Evolutionary conservation across 768 basidiomycete genomes (phyloP), one percentile per base, ranked within the genome.

Genomic region (Hebeloma cylindrosporum): DNA sequence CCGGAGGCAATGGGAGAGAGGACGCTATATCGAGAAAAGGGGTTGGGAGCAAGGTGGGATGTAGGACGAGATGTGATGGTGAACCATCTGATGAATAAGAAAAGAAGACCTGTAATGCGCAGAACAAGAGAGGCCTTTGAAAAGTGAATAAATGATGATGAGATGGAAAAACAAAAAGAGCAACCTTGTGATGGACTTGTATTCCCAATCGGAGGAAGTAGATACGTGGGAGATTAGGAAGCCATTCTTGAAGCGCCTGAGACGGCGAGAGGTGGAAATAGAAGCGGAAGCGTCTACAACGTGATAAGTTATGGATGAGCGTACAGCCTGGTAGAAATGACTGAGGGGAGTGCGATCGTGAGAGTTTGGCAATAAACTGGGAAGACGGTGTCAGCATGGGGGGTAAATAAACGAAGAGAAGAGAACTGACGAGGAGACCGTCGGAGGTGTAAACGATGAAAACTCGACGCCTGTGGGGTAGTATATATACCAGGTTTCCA

Each of bases 241-340:
- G 0, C 87, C 87, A 38, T 73, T 72, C 55, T 73, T 76, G 30
- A 84, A 66, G 18, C 84, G 72, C 31, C 70, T 72, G 26, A 72
- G 71, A 7, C 61, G 69, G 33, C 70, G 65, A 9, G 40, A 47
- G 3, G 50, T 21, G 32, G 59, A 59, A 29, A 47, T 41, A 21
- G 54, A 26, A 37, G 56, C 56, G 40, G 52, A 64, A n/a, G 77
- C 69, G 6, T 66, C 61, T 5, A 75, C 69, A 31, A 88, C 66
- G 57, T 82, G 77, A 43, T 81, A 73, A 29, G 82, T 69, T 14
- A 78, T 57, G 18, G 68, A 64, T 22, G 61, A 71, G 27, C 85
- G 81, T n/a, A 85, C 63, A 5, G 86, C 85, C 26, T 77, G 72
- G 50, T 85, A 66, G 54, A 89, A 86, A 51, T 60, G 82, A 64